Percentiles rank a stretch among this genome's conserved stretches.
phyloP scores from a whole-genome alignment of 208 protist species.

The Naegleria gruberi region DNA sequence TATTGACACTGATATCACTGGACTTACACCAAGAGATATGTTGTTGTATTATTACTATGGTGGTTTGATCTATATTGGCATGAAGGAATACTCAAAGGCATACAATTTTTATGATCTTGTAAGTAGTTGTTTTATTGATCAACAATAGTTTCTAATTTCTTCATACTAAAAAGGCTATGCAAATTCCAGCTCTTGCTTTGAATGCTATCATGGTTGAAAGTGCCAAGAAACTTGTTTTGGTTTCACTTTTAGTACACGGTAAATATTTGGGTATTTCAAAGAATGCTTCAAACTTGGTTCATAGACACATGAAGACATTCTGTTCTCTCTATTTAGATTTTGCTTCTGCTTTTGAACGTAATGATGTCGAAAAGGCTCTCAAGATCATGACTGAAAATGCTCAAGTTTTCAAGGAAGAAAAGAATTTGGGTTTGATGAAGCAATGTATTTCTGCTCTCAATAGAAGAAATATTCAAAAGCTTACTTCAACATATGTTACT shows the following conservation, averaged over 20 bases:
- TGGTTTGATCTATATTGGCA: conserved; percentile 43
- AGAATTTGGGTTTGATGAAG: conserved; percentile 51
- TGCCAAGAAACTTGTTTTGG: conserved; percentile 53
- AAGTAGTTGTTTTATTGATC: neutral
- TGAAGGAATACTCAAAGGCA: conserved; percentile 45
- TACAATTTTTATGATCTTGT: conserved; percentile 40
- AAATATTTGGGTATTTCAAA: conserved; percentile 32
- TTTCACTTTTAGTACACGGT: conserved; percentile 43
- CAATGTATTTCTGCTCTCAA: conserved; percentile 37
- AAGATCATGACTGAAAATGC: conserved; percentile 19
- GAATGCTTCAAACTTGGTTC: conserved; percentile 37
- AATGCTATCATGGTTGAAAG: conserved; percentile 47
- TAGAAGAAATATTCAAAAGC: conserved; percentile 44
- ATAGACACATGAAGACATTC: conserved; percentile 43
- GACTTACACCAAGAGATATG: conserved; percentile 38
- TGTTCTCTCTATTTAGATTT: conserved; percentile 45
- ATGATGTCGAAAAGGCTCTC: conserved; percentile 31
- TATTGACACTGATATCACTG: conserved; percentile 32
- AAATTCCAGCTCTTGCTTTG: conserved; percentile 40
- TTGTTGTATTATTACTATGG: conserved; percentile 54
- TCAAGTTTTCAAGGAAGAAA: conserved; percentile 45
- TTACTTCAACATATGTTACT: conserved; percentile 54
- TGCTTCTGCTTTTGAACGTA: conserved; percentile 31
- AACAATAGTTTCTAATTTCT: neutral
- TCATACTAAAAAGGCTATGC: conserved; percentile 26